Base-by-base conservation (phyloP, 768 basidiomycete species). In the Lactarius vividus region DNA sequence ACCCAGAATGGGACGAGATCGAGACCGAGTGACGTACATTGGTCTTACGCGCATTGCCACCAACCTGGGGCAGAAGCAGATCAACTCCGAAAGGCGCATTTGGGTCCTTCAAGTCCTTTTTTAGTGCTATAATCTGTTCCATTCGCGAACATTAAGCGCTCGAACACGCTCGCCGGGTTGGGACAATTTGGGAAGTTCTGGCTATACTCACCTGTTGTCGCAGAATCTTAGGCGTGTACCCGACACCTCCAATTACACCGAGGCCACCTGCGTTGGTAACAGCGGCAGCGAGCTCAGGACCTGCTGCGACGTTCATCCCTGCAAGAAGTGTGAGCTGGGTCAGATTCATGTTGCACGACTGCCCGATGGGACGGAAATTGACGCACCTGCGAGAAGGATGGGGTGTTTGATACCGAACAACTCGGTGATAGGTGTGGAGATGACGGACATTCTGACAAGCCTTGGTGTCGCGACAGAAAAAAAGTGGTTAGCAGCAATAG, bases 191-290 rank as follows among this genome's bases (percentile, higher is more conserved):
- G 20, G 23, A 23, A 13, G 10, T n/a, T 53, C 10, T 54, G 18
- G 31, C 31, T 39, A 10, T 23, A 13, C 80, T 64, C 67, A 91
- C 92, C 82, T 94, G 93, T 71, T 84, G 80, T 53, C 88, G 85
- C 28, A 94, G 82, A 59, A 91, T 81, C 75, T 89, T 91, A 26
- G 91, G 91, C 3, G 93, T 92, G 74, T 89, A 94, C 0, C 92
- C 92, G 37, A 90, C 81, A 61, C 95, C 95, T 42, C 95, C 95
- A 67, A 98, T 93, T 59, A 96, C 93, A 68, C 95, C 95, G 52
- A 97, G 71, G 59, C 95, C 95, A 57, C 95, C 94, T 31, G 94
- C 95, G 72, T 96, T 97, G 53, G 92, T 93, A 64, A 96, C 94
- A 44, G 92, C 94, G 46, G 94, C 95, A 20, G 94, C 94, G 29